Conservation (phyloP, 208 protist genomes). For the Porcisia deanei region DNA sequence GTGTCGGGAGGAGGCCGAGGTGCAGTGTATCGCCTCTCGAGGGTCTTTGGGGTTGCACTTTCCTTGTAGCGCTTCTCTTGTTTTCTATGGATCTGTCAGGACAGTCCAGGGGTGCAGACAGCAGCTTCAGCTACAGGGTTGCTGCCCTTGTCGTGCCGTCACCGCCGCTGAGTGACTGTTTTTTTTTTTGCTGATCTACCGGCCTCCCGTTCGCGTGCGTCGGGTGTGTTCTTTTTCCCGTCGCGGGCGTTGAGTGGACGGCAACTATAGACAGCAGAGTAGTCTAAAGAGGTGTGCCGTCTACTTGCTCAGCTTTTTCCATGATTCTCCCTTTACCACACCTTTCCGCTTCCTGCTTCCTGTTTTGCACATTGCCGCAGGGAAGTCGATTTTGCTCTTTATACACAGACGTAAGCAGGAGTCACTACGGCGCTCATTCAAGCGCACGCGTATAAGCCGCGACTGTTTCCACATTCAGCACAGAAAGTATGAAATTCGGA, state of each 20-base stretch:
- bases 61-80: not conserved
- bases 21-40: not conserved
- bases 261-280: not conserved
- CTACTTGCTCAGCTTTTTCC: too few relatives aligned
- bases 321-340: not conserved
- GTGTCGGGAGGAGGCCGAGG: not conserved
- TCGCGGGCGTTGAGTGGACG: not conserved
- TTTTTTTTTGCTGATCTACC: not conserved
- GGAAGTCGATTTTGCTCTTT: not conserved
- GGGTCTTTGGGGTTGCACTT: too few relatives aligned
- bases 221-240: not conserved
- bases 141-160: not conserved
- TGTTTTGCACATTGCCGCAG: not conserved
- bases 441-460: not conserved
- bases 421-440: not conserved
- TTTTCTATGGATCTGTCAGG: not conserved
- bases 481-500: conserved; percentile 86
- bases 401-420: not conserved
- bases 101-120: not conserved
- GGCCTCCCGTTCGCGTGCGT: not conserved
- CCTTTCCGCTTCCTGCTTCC: not conserved
- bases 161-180: not conserved
- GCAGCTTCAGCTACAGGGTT: not conserved
- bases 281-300: not conserved
- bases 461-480: not conserved